Percentiles rank a stretch among this genome's conserved stretches.
These are phyloP conservation scores for Lophiostoma macrostomum DNA, from an alignment of 495 filamentous ascomycete genomes.

Conservation along the genomic window DNA sequence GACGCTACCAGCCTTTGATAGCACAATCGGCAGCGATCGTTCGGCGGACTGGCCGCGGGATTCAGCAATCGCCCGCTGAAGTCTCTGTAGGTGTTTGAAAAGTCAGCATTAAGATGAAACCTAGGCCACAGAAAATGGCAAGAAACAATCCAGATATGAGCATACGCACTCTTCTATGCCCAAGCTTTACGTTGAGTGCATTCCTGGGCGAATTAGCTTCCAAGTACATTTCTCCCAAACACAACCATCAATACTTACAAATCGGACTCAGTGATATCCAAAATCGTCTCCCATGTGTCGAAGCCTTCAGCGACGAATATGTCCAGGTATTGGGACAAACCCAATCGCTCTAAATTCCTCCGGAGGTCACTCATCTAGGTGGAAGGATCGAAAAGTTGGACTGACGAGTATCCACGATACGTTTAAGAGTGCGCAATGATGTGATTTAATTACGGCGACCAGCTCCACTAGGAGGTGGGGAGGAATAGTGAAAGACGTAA, in stretches of 20 bases:
- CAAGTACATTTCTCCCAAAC: neutral
- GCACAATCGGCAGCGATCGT: constrained; percentile 9
- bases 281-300: constrained; percentile 74
- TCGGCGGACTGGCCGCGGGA: constrained; percentile 21
- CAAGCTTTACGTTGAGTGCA: constrained; percentile 68
- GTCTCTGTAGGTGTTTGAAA: constrained; percentile 29
- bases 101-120: neutral
- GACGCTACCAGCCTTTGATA: constrained; percentile 14
- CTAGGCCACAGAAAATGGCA: neutral
- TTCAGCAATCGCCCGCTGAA: constrained; percentile 39
- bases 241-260: constrained; percentile 52
- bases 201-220: constrained; percentile 46
- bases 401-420: neutral
- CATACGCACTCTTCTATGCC: constrained; percentile 68
- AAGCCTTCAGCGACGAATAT: constrained; percentile 71
- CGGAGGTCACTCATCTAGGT: constrained; percentile 55
- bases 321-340: constrained; percentile 68
- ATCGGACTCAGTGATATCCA: constrained; percentile 78
- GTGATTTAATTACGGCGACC: too few species aligned
- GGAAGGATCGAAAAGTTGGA: neutral
- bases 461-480: too few species aligned
- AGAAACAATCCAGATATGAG: neutral
- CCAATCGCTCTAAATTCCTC: constrained; percentile 63
- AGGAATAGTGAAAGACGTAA: too few species aligned
- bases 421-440: neutral